Conservation (phyloP, 495 filamentous ascomycete genomes). For the Aspergillus homomorphus region DNA sequence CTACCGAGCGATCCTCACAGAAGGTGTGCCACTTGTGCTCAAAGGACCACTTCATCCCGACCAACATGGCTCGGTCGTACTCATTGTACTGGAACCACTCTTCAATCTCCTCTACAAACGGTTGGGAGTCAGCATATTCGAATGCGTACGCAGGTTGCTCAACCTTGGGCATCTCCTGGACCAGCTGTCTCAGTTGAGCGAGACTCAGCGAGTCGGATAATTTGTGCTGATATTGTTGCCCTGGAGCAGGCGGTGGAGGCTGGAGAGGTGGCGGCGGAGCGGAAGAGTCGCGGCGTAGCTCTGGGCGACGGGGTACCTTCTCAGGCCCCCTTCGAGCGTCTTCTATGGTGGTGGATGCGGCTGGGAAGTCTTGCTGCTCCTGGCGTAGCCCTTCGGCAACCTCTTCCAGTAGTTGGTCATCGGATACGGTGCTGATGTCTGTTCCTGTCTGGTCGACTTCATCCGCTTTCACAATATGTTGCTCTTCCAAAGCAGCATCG, state of each 20-base stretch:
- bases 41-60: conserved; percentile 68
- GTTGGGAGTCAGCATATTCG: conserved; percentile 77
- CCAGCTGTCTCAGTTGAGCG: conserved; percentile 73
- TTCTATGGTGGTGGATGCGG: conserved; percentile 7
- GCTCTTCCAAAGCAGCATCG: conserved; percentile 28
- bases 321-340: conserved; percentile 13
- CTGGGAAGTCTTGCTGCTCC: conserved; percentile 33
- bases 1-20: conserved; percentile 32
- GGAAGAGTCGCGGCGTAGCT: conserved; percentile 52
- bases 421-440: conserved; percentile 49
- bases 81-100: conserved; percentile 94
- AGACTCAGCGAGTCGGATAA: conserved; percentile 77
- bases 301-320: conserved; percentile 44
- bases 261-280: conserved; percentile 58
- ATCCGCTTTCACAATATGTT: conserved; percentile 53
- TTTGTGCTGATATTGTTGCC: conserved; percentile 41
- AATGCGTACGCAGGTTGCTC: conserved; percentile 92
- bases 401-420: conserved; percentile 48
- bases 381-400: conserved; percentile 48
- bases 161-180: conserved; percentile 72
- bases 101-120: conserved; percentile 82
- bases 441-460: conserved; percentile 55
- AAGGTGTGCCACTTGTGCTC: conserved; percentile 59
- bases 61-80: conserved; percentile 66
- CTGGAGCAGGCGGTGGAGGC: conserved; percentile 55